Base-by-base conservation (phyloP, 345 rosid genomes). In the Barbarea vulgaris region DNA sequence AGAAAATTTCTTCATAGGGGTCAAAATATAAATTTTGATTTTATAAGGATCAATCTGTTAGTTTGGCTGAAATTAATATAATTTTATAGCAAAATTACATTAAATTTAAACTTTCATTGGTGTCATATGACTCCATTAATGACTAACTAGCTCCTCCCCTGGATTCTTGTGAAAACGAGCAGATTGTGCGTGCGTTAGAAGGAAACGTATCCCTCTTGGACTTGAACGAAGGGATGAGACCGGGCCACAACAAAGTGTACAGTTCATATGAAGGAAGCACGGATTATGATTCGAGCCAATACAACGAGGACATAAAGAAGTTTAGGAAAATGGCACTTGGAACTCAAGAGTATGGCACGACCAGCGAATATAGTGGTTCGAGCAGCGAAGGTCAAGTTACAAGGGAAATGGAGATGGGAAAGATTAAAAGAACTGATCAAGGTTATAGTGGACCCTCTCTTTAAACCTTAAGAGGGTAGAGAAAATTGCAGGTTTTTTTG, bases 291-390 rank as follows among this genome's bases (percentile, higher is more conserved):
- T 82, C 85, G 5, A 82, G 67, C 80, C 93, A 89, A 67, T 89
- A 91, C 88, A 89, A 81, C 0, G 90, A 89, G 28, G 94, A 86
- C 87, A 77, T 87, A 84, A 85, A 79, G 67, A 90, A 84, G 76
- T 82, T 90, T 81, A 85, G 93, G 83, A 87, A 85, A 78, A 80
- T 84, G 87, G 94, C 89, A 25, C 75, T 90, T 37, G 85, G 73
- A 64, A 88, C 84, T 77, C 87, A 87, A 76, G 94, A 85, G 10
- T 81, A 87, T 18, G 84, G 75, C 24, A 82, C 81, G 9, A 87
- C 91, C 24, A 85, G 86, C 0, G 96, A 90, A 44, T 88, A 79
- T 65, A 86, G 93, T 61, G 88, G 96, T n/a, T 88, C 96, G 3
- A 91, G 97, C 84, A 81, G 87, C 0, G 96, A 88, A 31, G 90